phyloP scores from a whole-genome alignment of 257 asterid genomes.

The Gardenia jasminoides region DNA sequence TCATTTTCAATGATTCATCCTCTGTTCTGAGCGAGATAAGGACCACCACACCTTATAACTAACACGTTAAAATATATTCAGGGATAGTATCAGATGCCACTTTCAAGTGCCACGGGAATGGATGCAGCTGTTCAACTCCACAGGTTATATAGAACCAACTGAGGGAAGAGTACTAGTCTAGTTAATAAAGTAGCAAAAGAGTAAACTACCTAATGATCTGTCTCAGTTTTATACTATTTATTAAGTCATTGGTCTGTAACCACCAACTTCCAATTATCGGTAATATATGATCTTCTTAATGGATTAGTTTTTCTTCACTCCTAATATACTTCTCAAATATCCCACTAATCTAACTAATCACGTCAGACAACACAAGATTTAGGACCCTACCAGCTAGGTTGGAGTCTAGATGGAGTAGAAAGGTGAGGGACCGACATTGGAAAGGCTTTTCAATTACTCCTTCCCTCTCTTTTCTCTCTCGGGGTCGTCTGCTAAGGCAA shows the following conservation, averaged over 20 bases:
- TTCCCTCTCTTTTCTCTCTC: constrained; percentile 2
- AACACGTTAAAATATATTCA: neutral
- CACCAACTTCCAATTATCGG: neutral
- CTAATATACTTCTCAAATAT: neutral
- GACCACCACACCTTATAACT: neutral
- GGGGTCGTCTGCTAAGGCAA: constrained; percentile 7
- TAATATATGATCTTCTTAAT: neutral
- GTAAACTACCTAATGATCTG: neutral
- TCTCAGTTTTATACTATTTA: neutral
- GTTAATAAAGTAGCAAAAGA: no score
- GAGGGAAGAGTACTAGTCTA: neutral
- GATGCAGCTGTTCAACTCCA: neutral
- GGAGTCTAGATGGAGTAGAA: neutral
- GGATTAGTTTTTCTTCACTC: neutral
- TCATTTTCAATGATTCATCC: no score
- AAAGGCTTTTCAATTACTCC: constrained; percentile 26
- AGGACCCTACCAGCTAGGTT: no score
- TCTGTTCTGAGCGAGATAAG: neutral
- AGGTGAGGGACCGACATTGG: neutral
- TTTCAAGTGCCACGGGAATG: neutral
- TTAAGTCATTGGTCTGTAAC: neutral
- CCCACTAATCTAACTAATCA: no score
- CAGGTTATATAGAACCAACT: neutral
- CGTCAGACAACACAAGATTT: no score
- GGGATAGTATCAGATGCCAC: neutral